Evolutionary conservation across 768 basidiomycete genomes (phyloP).

Genomic region (Porpolomopsis calyptriformis): DNA sequence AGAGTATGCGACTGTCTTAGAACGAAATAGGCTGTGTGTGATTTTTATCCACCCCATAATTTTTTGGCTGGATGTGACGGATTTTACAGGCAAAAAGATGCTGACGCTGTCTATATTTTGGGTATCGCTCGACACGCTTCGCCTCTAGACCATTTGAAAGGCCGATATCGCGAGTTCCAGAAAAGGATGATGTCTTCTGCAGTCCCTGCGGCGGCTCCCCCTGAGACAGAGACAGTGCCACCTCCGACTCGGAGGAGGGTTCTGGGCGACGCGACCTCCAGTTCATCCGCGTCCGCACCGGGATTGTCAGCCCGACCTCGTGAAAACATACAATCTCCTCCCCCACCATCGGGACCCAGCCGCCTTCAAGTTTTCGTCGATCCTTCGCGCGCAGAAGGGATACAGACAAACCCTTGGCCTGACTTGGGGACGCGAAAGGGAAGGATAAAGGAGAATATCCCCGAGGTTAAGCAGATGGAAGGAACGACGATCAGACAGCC

Average conservation of each 20-base stretch:
- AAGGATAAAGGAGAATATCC: slow-evolving; percentile 69
- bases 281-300: slow-evolving; percentile 24
- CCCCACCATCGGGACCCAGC: slow-evolving; percentile 27
- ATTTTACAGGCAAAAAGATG: slow-evolving; percentile 61
- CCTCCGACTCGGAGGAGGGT: slow-evolving; percentile 23
- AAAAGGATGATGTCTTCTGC: slow-evolving; percentile 70
- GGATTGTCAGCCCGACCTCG: slow-evolving; percentile 20
- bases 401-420: slow-evolving; percentile 43
- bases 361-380: slow-evolving; percentile 68
- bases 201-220: slow-evolving; percentile 27
- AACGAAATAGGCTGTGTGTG: slow-evolving; percentile 67
- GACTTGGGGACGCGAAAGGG: slow-evolving; percentile 72
- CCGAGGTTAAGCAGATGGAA: slow-evolving; percentile 55
- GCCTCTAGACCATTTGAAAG: slow-evolving; percentile 72
- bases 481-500: slow-evolving; percentile 60
- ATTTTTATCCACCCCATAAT: slow-evolving; percentile 2
- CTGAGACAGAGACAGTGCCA: slow-evolving; percentile 24
- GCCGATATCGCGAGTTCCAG: slow-evolving; percentile 77
- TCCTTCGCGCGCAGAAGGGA: slow-evolving; percentile 32
- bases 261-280: slow-evolving; percentile 29
- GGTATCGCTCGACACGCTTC: slow-evolving; percentile 77
- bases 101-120: slow-evolving; percentile 82
- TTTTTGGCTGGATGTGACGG: neutral
- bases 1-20: slow-evolving; percentile 79
- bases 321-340: slow-evolving; percentile 11